Evolutionary conservation across 805 yeast genomes (phyloP), one percentile per base, ranked within the genome.

Genomic region (Candida nemodendra): DNA sequence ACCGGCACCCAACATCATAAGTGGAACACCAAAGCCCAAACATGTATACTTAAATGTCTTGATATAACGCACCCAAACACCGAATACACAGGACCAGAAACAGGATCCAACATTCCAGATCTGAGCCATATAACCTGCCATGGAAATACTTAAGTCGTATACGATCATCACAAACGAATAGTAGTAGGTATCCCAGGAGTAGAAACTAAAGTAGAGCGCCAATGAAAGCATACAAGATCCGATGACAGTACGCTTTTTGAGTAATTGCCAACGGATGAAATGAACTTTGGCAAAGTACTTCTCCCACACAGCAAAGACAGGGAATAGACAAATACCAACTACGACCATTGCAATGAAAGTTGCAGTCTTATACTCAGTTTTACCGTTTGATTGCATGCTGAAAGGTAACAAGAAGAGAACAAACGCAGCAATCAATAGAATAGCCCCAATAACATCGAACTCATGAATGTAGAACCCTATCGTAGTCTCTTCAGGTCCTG

Each of bases 301-400:
- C 49, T 70, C 74, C 52, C 63, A 68, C 17, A 65, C 27, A 4
- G 53, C 54, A 40, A 61, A 68, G 6, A 44, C 41, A 17, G 66
- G 56, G 38, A 69, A 49, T 5, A 68, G 39, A 3, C 60, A 40
- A 27, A 62, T 60, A 42, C 75, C 74, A 43, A 67, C 57, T 29
- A 65, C 59, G 17, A 68, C 46, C 74, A 69, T 66, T 21, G 67
- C 74, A 43, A 71, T 70, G 52, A 71, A 54, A 34, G 64, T 59
- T 15, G 70, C 69, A 41, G 64, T 63, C 11, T 42, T 47, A 62
- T 66, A 69, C 4, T 58, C 59, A 27, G 57, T 54, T 18, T 49
- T 41, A 16, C 48, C 57, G 36, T 56, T 56, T 17, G 58, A 53
- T 11, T 60, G 57, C n/a, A 67, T 38, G 18, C 60, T 56, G 51